Base-by-base conservation (phyloP, 2,329 filamentous ascomycete species). In the Graphium sp. region DNA sequence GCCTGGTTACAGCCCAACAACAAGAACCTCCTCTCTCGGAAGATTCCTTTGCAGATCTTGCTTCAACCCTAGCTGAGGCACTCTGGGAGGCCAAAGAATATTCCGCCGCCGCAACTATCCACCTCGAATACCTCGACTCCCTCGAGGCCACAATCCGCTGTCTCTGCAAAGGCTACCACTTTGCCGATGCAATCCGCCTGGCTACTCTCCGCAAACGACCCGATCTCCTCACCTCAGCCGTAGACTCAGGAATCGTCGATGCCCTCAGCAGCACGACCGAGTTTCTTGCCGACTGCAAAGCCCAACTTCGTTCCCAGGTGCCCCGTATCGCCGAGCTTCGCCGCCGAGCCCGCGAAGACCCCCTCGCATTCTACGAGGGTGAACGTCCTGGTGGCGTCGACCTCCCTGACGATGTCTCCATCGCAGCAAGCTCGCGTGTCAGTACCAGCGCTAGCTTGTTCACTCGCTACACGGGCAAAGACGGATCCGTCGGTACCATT, bases 281-380 rank as follows among this genome's bases (percentile, higher is more conserved):
- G 47, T 74, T 95, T 34, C 69, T 98, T 8, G 83, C 89, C 2
- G 89, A 98, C 49, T 95, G 87, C 66, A 83, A 82, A 48, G 62
- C 62, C 0, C 89, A 98, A 49, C 63, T 95, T 4, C 60, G 62
- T 26, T 79, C 83, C 0, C 89, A 98, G 46, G 71, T 93, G 0
- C 84, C 87, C 0, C 77, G 89, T 12, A 73, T 98, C 36, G 61
- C 64, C 6, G 87, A 94, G 46, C 66, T 98, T 16, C 74, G 87
- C 2, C 58, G 62, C 30, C 85, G 82, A 45, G 91, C 91, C 30
- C 65, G 67, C 22, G 73, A 81, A 37, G 84, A 98, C 41, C 89
- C 89, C 0, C 59, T 94, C 18, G 76, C 77, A 4, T 94, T 92
- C 55, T 91, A 82, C 50, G 83, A 89, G 39, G 82, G 82, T 30